Base-by-base conservation (phyloP, 2,329 filamentous ascomycete genomes). In the Ascochyta fabae region DNA sequence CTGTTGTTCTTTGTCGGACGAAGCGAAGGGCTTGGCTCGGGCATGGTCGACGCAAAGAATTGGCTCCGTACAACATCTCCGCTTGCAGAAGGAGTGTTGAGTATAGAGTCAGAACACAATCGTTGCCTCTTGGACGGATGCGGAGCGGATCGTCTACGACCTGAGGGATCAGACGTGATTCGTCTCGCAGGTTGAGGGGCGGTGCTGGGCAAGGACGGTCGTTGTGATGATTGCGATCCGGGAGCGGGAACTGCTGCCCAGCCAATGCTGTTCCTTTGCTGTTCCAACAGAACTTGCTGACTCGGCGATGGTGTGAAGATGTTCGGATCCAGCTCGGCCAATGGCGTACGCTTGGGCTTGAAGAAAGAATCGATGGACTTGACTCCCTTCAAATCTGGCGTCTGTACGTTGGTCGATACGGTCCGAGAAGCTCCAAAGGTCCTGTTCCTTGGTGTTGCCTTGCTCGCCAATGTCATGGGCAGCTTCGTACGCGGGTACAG, bases 401-500 rank as follows among this genome's bases (percentile, higher is more conserved):
- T 80, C 36, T 74, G 70, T 4, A 60, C 50, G 8, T 59, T 39
- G 0, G 64, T 38, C 3, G 68, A 66, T 7, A 51, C 51, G 27
- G 53, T 52, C 44, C 59, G 60, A n/a, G 78, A 72, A 2, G 78
- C 79, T 41, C 78, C 64, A 69, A 78, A 64, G 67, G 74, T 65
- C 40, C 67, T 70, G 22, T 55, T 59, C 26, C 69, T 69, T 41
- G 75, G 63, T 41, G 70, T 69, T 35, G 73, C 59, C 57, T 74
- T 77, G 48, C 67, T 61, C 15, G 42, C 48, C n/a, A 71, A 29
- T 7, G 71, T 60, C 43, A 88, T 81, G 2, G 81, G 83, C 56
- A 87, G 74, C 75, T 97, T 98, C 1, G 92, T 96, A 63, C 94
- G 95, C 2, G 95, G 95, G 72, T 98, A 89, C 41, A 97, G 76